Evolutionary conservation across 2,329 filamentous ascomycete species (phyloP), one percentile per base, ranked within the genome.

Genomic region (Claviceps sp.): DNA sequence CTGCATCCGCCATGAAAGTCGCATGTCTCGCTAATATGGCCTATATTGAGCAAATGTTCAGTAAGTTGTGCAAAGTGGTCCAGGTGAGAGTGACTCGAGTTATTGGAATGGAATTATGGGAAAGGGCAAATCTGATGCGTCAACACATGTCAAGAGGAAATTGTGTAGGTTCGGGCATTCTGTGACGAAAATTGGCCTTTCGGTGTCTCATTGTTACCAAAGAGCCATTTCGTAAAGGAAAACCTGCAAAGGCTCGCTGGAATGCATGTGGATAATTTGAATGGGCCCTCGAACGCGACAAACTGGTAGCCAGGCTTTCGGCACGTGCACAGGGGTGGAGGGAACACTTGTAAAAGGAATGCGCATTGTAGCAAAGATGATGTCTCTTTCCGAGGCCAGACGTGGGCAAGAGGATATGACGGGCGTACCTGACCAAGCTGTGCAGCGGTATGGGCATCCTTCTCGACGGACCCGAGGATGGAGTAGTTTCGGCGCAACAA

Each of bases 1-100:
- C 89, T 54, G 90, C 88, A 67, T 95, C 88, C 59, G 84, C 84
- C 77, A 96, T 91, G 69, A 95, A 96, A 54, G 86, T 82, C 73
- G 97, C 90, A 78, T 98, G 90, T 61, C 91, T 85, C 57, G 85
- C 82, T 43, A 98, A 81, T 52, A 98, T 77, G 55, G 89, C 89
- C 93, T 97, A 82, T 54, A 85, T 69, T 51, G 37, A 46, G 78
- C 72, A 69, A 81, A 86, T 50, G 37, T 82, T 94, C 70, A 94
- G 85, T 71, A 76, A 77, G 58, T 75, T 72, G 54, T 63, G 56
- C 55, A 60, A 59, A 44, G 47, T 50, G 38, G 41, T 50, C 2
- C 26, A 9, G 7, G 9, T 4, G 11, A 37, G 41, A 37, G 18
- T 26, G 16, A 37, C 4, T 37, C 40, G 30, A 22, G 43, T n/a